Base-by-base conservation (phyloP, 2,329 filamentous ascomycete genomes). In the Pseudocercospora fijiensis region DNA sequence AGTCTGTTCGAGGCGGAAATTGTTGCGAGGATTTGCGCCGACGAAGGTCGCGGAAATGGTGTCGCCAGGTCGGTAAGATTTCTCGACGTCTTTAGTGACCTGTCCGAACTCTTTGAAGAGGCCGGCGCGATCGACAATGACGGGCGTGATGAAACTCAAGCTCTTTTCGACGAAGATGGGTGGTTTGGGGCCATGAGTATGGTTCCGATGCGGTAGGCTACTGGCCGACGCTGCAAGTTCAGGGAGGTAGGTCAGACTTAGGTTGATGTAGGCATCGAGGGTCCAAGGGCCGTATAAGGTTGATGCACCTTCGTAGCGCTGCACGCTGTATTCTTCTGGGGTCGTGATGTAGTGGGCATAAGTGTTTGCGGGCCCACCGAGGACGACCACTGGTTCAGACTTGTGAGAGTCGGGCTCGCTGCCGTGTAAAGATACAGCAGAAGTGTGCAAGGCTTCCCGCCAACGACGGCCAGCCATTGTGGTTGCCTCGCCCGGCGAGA, bases 251-350 rank as follows among this genome's bases (percentile, higher is more conserved):
- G 83, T 84, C n/a, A 92, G 81, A 0, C 91, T 93, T 49, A 94
- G 82, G 76, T 96, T 93, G 79, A 97, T 90, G 79, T 95, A 95
- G 0, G 92, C 94, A 37, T 90, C 86, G 10, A 97, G 84, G 0
- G 92, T 91, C 76, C 92, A 87, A 1, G 85, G 90, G 0, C 94
- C 94, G 75, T 90, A 95, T 1, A 98, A 85, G 0, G 94, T 98
- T 6, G 90, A 94, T 0, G 91, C 94, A n/a, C 93, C 94, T 79
- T 98, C 94, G 78, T 97, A 97, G 9, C 94, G 88, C 78, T 97
- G 94, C 52, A 95, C 82, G 11, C 80, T 79, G 75, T 95, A 96
- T 76, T 96, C 90, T 75, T 96, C 90, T 27, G 87, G 84, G 0
- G 92, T 94, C 1, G 88, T 78, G 63, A 92, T 86, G 76, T 94